Evolutionary conservation across 1,284 basidiomycete species (phyloP), one percentile per base, ranked within the genome.

Genomic region (Melampsora americana): DNA sequence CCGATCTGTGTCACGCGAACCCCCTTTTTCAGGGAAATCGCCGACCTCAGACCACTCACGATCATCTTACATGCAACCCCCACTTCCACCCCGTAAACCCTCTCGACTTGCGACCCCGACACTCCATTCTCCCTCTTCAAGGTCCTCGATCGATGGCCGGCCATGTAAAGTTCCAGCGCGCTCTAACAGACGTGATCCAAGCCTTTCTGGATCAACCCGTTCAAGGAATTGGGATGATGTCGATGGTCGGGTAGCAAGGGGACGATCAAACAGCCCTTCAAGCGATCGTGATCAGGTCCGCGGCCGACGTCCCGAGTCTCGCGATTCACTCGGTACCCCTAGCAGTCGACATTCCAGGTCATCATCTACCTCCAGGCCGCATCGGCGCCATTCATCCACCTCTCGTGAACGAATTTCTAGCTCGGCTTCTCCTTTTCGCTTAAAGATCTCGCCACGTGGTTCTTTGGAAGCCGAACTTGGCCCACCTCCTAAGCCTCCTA

Each of bases 281-380:
- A 59, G 48, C 9, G 23, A 64, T 6, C 64, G 28, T 30, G 72
- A 66, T 50, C 60, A 75, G 39, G 44, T 56, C 30, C 60, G 59
- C 30, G 50, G 60, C 20, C 48, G 66, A 30, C 65, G 39, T 44
- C 66, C 72, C 23, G 32, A 20, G 23, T 75, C 66, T 26, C 72
- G 60, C 0, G 32, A 64, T 28, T 75, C 72, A 30, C 28, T n/a
- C 44, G 59, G 20, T 20, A 23, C 66, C n/a, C 44, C 48, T 16
- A 20, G 48, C 35, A 59, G 64, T 28, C 66, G 64, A 26, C 56
- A 68, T n/a, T 65, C 64, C 56, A 59, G 72, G 32, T 62, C 66
- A 35, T 75, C 66, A 12, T 75, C 72, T 26, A 59, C 72, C 20
- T 75, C 72, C 14, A 75, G 65, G n/a, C 66, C 48, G 7, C 50